phyloP scores from a whole-genome alignment of 192 early-diverging fungal species.

The Tieghemiomyces parasiticus region DNA sequence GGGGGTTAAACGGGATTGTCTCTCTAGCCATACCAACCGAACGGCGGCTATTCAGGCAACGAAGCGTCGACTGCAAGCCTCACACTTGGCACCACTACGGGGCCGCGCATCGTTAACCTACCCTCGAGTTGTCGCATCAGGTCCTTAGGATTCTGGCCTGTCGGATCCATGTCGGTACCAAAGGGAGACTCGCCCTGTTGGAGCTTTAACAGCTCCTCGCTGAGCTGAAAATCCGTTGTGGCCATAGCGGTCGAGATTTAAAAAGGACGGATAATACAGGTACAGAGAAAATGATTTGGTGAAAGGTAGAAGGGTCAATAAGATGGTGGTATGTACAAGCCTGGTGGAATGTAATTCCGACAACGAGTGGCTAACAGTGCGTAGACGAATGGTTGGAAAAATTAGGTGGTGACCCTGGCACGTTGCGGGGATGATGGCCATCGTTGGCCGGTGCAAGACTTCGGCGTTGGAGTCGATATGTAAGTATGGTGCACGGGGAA shows the following conservation, averaged over 20 bases:
- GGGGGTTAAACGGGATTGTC: constrained; percentile 16
- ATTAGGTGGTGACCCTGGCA: too few species aligned
- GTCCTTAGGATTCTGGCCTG: constrained; percentile 19
- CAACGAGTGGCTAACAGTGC: too few species aligned
- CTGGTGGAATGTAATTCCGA: too few species aligned
- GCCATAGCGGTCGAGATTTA: background rate
- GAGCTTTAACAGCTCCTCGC: constrained; percentile 40
- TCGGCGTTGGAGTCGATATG: too few species aligned
- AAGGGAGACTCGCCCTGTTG: constrained; percentile 34
- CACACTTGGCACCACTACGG: too few species aligned
- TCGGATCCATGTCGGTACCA: constrained; percentile 22
- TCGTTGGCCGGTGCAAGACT: too few species aligned
- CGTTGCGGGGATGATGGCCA: too few species aligned
- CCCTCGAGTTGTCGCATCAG: constrained; percentile 32
- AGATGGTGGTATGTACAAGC: too few species aligned
- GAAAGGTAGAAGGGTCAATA: too few species aligned
- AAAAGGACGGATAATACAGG: background rate
- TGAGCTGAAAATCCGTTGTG: constrained; percentile 21
- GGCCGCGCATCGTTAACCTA: background rate
- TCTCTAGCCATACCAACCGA: constrained; percentile 24
- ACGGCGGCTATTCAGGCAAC: constrained; percentile 9
- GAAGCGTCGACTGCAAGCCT: background rate
- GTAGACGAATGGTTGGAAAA: too few species aligned
- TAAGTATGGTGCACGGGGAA: too few species aligned
- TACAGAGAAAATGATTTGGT: background rate